These are phyloP conservation scores for Candida oleophila DNA, from an alignment of 805 yeast genomes.

Conservation along the genomic window DNA sequence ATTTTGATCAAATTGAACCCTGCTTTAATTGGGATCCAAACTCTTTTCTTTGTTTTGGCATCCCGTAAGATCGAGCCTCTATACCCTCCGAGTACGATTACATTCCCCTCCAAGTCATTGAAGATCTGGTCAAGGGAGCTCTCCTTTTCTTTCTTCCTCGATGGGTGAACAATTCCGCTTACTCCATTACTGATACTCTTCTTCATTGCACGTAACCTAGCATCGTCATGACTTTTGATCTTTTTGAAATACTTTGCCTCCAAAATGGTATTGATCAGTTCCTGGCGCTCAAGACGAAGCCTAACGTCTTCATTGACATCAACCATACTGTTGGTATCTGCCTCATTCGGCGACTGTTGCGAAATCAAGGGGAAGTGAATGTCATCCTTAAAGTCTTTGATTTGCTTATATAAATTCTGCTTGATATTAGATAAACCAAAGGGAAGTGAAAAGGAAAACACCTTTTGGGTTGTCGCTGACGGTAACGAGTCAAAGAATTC, in stretches of 20 bases:
- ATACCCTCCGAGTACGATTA: conserved; percentile 83
- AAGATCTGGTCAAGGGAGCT: conserved; percentile 44
- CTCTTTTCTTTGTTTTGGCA: conserved; percentile 56
- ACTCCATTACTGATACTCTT: conserved; percentile 56
- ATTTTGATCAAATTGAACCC: conserved; percentile 72
- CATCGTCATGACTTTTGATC: conserved; percentile 60
- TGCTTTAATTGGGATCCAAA: conserved; percentile 88
- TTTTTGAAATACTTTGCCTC: conserved; percentile 59
- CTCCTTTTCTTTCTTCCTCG: conserved; percentile 23
- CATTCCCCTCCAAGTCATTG: conserved; percentile 70
- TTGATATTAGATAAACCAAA: conserved; percentile 42
- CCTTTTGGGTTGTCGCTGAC: conserved; percentile 26
- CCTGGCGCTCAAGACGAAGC: conserved; percentile 49
- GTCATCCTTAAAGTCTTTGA: conserved; percentile 21
- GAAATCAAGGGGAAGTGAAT: conserved; percentile 20
- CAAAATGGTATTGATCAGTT: conserved; percentile 58
- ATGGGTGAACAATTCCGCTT: conserved; percentile 38
- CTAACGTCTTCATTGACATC: conserved; percentile 29
- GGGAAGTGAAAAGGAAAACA: conserved; percentile 59
- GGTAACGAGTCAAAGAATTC: conserved; percentile 5
- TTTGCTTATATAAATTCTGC: conserved; percentile 25
- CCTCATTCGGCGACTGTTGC: conserved; percentile 6
- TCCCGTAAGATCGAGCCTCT: conserved; percentile 80
- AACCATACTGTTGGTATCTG: conserved; percentile 10
- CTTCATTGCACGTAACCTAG: conserved; percentile 67